Percentiles rank a stretch among this genome's conserved stretches.
Evolutionary conservation across 257 asterid genomes (phyloP).

Genomic region (Galeopsis tetrahit): DNA sequence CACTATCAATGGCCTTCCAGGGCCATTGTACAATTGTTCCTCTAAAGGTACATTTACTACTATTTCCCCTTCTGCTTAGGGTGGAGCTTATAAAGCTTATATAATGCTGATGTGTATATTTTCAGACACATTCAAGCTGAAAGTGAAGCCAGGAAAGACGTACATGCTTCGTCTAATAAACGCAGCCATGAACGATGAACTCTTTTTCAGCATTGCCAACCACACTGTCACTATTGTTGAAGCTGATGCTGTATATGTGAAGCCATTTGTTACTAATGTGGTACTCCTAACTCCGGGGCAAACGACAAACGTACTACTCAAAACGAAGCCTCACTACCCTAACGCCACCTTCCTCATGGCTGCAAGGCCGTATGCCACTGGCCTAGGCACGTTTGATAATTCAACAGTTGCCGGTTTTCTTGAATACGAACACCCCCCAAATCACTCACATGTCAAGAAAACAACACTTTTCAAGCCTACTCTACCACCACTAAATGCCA

Average conservation of each 20-base stretch:
- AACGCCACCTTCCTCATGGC: slow-evolving; percentile 67
- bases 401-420: slow-evolving; percentile 68
- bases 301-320: slow-evolving; percentile 67
- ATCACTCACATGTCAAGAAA: slow-evolving; percentile 15
- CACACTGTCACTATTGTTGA: slow-evolving; percentile 65
- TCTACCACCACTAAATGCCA: slow-evolving; percentile 51
- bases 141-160: slow-evolving; percentile 65
- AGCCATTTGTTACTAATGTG: slow-evolving; percentile 57
- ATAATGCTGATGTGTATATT: neutral
- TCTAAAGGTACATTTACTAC: slow-evolving; percentile 47
- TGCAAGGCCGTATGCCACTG: slow-evolving; percentile 64
- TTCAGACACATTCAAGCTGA: slow-evolving; percentile 62
- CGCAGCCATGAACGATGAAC: slow-evolving; percentile 74
- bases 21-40: slow-evolving; percentile 71
- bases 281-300: slow-evolving; percentile 67
- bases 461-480: slow-evolving; percentile 45
- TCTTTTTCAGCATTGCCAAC: slow-evolving; percentile 71
- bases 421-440: slow-evolving; percentile 47
- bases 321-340: slow-evolving; percentile 50
- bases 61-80: neutral
- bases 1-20: slow-evolving; percentile 79
- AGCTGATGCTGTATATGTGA: slow-evolving; percentile 61
- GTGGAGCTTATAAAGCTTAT: too few relatives aligned
- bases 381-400: slow-evolving; percentile 68
- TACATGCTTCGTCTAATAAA: slow-evolving; percentile 73